Evolutionary conservation across 805 yeast species (phyloP).

Genomic region (Cyberlindnera veronae): DNA sequence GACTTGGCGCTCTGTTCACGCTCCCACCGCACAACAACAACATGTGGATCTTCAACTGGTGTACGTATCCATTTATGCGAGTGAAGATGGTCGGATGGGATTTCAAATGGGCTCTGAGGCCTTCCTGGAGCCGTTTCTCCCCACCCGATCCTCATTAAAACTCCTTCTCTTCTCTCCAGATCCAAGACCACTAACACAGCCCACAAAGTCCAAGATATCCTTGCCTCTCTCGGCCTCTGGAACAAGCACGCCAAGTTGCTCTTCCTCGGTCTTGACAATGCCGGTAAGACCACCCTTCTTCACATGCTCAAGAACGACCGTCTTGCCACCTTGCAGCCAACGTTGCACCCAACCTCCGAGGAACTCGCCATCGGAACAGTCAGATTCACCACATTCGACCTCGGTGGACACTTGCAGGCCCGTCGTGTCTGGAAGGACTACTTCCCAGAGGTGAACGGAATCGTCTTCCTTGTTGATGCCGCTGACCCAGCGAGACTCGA

Average conservation of each 20-base stretch:
- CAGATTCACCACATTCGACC: constrained; percentile 94
- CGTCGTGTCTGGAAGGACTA: constrained; percentile 99
- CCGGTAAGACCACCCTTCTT: constrained; percentile 90
- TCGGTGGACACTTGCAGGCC: constrained; percentile 98
- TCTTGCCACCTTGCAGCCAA: constrained; percentile 95
- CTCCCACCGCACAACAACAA: background rate
- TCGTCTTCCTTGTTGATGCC: constrained; percentile 93
- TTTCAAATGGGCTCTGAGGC: background rate
- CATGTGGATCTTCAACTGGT: constrained; percentile 47
- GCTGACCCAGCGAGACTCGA: constrained; percentile 95
- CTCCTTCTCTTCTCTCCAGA: too few relatives aligned
- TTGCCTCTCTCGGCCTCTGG: constrained; percentile 77
- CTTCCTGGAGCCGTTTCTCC: background rate
- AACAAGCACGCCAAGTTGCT: constrained; percentile 95
- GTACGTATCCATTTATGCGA: constrained; percentile 28
- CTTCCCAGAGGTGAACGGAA: constrained; percentile 98
- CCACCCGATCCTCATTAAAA: too few relatives aligned
- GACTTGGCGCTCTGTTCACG: background rate
- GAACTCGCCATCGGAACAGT: constrained; percentile 96
- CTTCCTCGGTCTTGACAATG: constrained; percentile 95
- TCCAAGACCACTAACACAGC: too few relatives aligned
- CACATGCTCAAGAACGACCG: constrained; percentile 93
- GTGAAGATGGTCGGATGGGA: background rate
- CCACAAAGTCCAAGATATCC: constrained; percentile 44
- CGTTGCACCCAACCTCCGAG: constrained; percentile 98